A percentile compares a stretch with the other conserved stretches of the same genome.
These are phyloP conservation scores for Aspergillus quadrilineatus DNA, from an alignment of 2,329 filamentous ascomycete genomes.

Conservation along the genomic window DNA sequence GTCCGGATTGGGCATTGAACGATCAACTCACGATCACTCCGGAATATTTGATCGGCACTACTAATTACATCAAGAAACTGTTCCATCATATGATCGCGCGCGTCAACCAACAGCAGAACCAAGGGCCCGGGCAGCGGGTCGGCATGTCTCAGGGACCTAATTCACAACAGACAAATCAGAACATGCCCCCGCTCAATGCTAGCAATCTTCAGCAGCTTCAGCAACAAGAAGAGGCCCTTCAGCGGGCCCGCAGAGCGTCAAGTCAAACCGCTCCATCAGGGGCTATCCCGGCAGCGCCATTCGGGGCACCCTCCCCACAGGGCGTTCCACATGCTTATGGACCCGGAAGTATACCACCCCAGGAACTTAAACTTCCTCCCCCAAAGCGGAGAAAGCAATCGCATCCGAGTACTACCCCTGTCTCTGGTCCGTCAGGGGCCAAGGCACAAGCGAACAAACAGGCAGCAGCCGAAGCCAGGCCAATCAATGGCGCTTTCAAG, in stretches of 20 bases:
- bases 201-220: constrained; percentile 49
- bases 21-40: constrained; percentile 47
- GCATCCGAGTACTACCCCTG: constrained; percentile 37
- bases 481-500: constrained; percentile 50
- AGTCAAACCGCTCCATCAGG: constrained; percentile 44
- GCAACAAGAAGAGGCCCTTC: constrained; percentile 47
- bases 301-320: constrained; percentile 54
- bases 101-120: constrained; percentile 33
- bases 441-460: constrained; percentile 33
- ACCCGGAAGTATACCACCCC: constrained; percentile 52
- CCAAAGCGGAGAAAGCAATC: constrained; percentile 59
- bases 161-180: constrained; percentile 25
- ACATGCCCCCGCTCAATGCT: constrained; percentile 42
- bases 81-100: constrained; percentile 41
- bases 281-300: constrained; percentile 54
- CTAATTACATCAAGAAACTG: constrained; percentile 42
- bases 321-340: constrained; percentile 59
- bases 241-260: constrained; percentile 39
- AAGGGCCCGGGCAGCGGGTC: constrained; percentile 25
- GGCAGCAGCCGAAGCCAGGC: constrained; percentile 36
- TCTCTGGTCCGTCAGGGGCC: constrained; percentile 26
- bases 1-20: constrained; percentile 42
- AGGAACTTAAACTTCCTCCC: constrained; percentile 58
- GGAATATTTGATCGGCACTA: constrained; percentile 38
- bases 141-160: constrained; percentile 23